These are phyloP conservation scores for Kregervanrija fluxuum DNA, from an alignment of 805 yeast genomes.

Conservation along the genomic window DNA sequence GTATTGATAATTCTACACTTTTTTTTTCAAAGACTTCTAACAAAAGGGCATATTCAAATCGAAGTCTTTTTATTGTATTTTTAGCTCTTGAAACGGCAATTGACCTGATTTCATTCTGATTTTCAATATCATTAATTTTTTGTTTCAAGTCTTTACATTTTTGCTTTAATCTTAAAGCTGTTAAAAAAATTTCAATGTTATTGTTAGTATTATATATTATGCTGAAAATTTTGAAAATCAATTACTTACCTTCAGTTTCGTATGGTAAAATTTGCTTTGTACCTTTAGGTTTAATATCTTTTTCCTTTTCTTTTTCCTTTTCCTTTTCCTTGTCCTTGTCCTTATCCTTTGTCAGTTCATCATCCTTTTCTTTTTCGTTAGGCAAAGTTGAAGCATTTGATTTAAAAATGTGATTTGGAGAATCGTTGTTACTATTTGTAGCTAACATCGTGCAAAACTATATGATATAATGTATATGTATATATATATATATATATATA, in stretches of 20 bases:
- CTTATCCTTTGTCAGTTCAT: conserved; percentile 2
- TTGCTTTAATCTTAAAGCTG: conserved; percentile 40
- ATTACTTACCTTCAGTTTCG: conserved; percentile 12
- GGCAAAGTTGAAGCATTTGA: not conserved
- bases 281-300: not conserved
- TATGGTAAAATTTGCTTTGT: conserved; percentile 13
- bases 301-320: not conserved
- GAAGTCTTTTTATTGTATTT: conserved; percentile 64
- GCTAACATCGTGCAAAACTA: not conserved
- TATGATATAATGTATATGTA: too few species aligned
- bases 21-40: conserved; percentile 71
- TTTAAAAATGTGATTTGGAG: not conserved
- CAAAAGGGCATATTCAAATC: conserved; percentile 76
- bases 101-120: conserved; percentile 67
- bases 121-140: conserved; percentile 66
- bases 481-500: too few species aligned
- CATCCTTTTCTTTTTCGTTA: not conserved
- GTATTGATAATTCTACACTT: conserved; percentile 25
- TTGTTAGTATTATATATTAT: not conserved
- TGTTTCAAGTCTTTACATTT: conserved; percentile 68
- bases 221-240: not conserved
- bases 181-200: not conserved
- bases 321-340: conserved; percentile 1
- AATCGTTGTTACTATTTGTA: not conserved
- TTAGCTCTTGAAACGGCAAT: conserved; percentile 73